Conservation (phyloP, 305 asterid genomes). For the Fraxinus platypoda region DNA sequence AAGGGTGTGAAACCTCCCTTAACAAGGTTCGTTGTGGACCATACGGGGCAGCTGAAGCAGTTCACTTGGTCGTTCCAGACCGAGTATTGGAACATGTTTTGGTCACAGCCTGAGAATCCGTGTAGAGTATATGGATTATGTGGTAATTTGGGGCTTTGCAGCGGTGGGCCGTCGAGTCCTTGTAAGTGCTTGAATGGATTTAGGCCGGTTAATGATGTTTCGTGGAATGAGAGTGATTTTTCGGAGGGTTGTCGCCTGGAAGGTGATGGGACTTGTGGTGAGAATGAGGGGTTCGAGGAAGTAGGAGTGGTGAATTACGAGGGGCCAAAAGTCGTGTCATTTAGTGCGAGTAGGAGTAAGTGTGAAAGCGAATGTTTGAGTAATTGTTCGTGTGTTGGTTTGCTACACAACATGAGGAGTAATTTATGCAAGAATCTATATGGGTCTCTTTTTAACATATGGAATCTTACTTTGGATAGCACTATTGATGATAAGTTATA, state of each 20-base stretch:
- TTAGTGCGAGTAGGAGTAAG: constrained; percentile 46
- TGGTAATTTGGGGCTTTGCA: constrained; percentile 68
- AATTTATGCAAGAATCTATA: constrained; percentile 57
- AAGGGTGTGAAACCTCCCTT: constrained; percentile 51
- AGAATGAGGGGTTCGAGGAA: constrained; percentile 51
- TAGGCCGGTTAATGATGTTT: constrained; percentile 39
- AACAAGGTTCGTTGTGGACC: constrained; percentile 61
- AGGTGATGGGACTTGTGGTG: constrained; percentile 43
- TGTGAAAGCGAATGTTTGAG: constrained; percentile 54
- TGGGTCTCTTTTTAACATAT: constrained; percentile 57
- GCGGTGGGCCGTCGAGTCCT: constrained; percentile 39
- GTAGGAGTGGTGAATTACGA: constrained; percentile 49
- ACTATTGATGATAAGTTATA: constrained; percentile 43
- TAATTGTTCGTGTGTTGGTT: constrained; percentile 75
- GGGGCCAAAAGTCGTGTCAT: constrained; percentile 36
- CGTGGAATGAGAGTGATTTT: constrained; percentile 67
- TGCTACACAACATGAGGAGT: constrained; percentile 39
- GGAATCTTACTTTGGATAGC: constrained; percentile 43
- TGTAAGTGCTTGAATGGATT: constrained; percentile 61
- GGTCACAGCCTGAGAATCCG: constrained; percentile 68
- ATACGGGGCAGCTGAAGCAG: constrained; percentile 61
- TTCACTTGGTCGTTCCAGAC: constrained; percentile 67
- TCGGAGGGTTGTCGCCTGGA: constrained; percentile 55
- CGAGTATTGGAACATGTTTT: constrained; percentile 61
- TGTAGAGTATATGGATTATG: constrained; percentile 58